Evolutionary conservation across 495 filamentous ascomycete species (phyloP).

Genomic region (Talaromyces liani): DNA sequence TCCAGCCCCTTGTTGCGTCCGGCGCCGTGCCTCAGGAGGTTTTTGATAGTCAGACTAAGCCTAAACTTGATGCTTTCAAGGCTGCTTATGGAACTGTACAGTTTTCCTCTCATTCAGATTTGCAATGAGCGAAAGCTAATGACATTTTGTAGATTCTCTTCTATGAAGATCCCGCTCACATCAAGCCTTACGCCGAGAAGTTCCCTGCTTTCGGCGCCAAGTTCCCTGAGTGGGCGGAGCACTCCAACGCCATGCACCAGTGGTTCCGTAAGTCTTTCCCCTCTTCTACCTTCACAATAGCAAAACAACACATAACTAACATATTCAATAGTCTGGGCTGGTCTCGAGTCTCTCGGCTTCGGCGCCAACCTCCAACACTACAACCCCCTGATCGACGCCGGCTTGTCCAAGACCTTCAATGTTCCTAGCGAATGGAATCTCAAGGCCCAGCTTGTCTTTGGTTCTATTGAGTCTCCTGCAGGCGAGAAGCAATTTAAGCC

Average conservation of each 20-base stretch:
- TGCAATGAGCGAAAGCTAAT: neutral
- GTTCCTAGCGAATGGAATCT: conserved; percentile 41
- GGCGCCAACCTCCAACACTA: conserved; percentile 52
- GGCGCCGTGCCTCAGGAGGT: conserved; percentile 30
- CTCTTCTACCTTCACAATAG: neutral
- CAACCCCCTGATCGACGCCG: conserved; percentile 41
- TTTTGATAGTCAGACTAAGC: conserved; percentile 38
- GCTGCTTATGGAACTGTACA: conserved; percentile 43
- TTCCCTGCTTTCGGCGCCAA: conserved; percentile 35
- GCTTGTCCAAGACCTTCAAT: conserved; percentile 34
- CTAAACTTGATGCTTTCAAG: conserved; percentile 36
- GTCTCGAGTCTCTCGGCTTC: conserved; percentile 42
- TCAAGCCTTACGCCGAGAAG: conserved; percentile 37
- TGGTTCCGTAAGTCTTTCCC: conserved; percentile 32
- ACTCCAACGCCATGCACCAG: conserved; percentile 50
- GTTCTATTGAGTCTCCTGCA: conserved; percentile 27
- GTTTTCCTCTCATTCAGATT: neutral
- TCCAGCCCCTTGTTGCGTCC: conserved; percentile 27
- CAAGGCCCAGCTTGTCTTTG: conserved; percentile 47
- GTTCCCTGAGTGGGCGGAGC: conserved; percentile 43
- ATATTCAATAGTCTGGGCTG: conserved; percentile 38
- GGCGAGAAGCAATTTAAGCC: conserved; percentile 31
- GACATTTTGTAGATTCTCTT: conserved; percentile 35
- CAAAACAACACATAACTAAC: neutral
- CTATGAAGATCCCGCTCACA: conserved; percentile 41